Evolutionary conservation across 768 basidiomycete genomes (phyloP), one percentile per base, ranked within the genome.

Genomic region (Suillus plorans): DNA sequence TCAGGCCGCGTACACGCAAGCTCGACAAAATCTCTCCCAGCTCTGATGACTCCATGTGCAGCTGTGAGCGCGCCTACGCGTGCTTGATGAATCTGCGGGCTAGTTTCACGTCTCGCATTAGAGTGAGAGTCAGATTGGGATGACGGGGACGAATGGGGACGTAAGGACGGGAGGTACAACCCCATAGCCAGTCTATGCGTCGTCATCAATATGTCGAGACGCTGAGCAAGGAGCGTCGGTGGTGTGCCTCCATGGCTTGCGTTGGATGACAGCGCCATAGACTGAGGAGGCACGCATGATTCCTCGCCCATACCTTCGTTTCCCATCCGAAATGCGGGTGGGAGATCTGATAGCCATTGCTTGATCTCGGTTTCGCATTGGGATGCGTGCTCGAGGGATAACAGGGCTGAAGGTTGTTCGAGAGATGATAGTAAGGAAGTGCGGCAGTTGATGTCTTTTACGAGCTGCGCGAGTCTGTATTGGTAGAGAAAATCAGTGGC

Each of bases 141-240:
- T 58, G 36, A 18, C 16, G 25, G 25, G 25, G 25, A 25, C 22
- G 57, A 41, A 18, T 41, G 57, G 8, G 77, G 77, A 16, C 80
- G 78, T 65, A 91, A 74, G 74, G 91, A 90, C 0, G 91, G 91
- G n/a, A 86, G 71, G 71, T 88, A 92, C 7, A 85, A 77, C 74
- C 85, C 86, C 67, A 91, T 76, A 62, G 90, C 78, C 61, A 92
- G 72, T 45, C 85, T 76, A 67, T 90, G 82, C 5, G 87, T 86
- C 60, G 85, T 79, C 52, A 90, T 82, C 1, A 82, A 81, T 58
- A 92, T 76, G 67, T 90, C 86, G 75, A 84, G 84, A 47, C 83
- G 81, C 70, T 89, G 85, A 13, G 80, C 80, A 57, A 80, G 71
- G 37, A 86, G 78, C 12, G 78, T 69, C 1, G 80, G 76, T 9